Conservation (phyloP, 2,329 filamentous ascomycete species). For the Fusarium begoniae region DNA sequence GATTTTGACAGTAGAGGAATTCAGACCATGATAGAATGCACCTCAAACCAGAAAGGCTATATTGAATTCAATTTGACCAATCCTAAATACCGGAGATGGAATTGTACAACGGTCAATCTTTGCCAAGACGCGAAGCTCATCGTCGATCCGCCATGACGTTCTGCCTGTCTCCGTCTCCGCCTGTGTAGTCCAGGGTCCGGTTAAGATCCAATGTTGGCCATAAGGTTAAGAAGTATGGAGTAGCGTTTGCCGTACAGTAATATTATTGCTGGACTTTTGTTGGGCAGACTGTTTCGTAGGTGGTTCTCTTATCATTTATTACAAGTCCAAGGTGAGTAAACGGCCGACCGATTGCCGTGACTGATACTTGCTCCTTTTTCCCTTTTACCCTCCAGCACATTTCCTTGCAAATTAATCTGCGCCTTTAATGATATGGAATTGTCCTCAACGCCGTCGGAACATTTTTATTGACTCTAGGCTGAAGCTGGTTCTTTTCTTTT, state of each 20-base stretch:
- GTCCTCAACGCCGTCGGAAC: not conserved
- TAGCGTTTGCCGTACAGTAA: slow-evolving; percentile 18
- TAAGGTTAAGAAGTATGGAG: slow-evolving; percentile 28
- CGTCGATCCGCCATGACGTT: slow-evolving; percentile 36
- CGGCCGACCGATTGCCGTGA: slow-evolving; percentile 23
- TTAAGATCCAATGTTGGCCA: slow-evolving; percentile 25
- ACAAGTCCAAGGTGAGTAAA: slow-evolving; percentile 11
- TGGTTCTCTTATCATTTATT: slow-evolving; percentile 34
- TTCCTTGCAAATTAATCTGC: slow-evolving; percentile 6
- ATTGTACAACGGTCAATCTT: slow-evolving; percentile 6
- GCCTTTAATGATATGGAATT: slow-evolving; percentile 22
- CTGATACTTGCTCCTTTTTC: slow-evolving; percentile 5
- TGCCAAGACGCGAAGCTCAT: slow-evolving; percentile 33
- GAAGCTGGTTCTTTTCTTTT: not conserved
- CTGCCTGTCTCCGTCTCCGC: slow-evolving; percentile 15
- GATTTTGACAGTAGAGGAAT: slow-evolving; percentile 23
- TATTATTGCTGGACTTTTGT: slow-evolving; percentile 22
- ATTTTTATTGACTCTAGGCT: not conserved
- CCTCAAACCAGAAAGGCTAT: not conserved
- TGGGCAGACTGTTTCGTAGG: slow-evolving; percentile 20
- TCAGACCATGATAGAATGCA: not conserved
- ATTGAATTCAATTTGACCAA: slow-evolving; percentile 11
- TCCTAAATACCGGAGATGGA: slow-evolving; percentile 6
- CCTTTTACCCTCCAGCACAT: slow-evolving; percentile 7
- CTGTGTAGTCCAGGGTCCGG: slow-evolving; percentile 24